phyloP scores from a whole-genome alignment of 106 monocot species.

The Gastrodia elata region DNA sequence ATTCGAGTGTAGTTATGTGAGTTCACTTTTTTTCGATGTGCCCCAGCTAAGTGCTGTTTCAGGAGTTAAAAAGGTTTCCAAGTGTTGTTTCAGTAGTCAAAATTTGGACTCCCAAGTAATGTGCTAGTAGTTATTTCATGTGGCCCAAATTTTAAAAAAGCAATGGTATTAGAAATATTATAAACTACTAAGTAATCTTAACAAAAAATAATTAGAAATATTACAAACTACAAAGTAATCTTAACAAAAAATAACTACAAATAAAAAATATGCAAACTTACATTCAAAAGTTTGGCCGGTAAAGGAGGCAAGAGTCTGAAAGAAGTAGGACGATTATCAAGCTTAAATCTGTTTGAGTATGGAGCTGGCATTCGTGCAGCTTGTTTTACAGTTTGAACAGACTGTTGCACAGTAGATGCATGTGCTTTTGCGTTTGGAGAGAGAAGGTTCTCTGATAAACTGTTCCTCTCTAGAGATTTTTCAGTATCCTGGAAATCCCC shows the following conservation, averaged over 20 bases:
- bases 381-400: constrained; percentile 19
- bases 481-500: constrained; percentile 17
- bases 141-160: background rate
- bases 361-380: constrained; percentile 16
- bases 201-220: background rate
- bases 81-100: too few species aligned
- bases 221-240: too few species aligned
- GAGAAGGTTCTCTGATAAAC: constrained; percentile 16
- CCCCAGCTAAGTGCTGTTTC: too few species aligned
- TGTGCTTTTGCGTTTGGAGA: constrained; percentile 21
- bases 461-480: constrained; percentile 22
- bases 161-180: background rate
- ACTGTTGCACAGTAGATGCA: constrained; percentile 13
- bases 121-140: background rate
- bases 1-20: too few species aligned
- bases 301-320: constrained; percentile 86
- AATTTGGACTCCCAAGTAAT: background rate
- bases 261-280: constrained; percentile 29
- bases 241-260: background rate
- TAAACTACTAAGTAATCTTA: background rate
- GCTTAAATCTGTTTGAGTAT: constrained; percentile 43
- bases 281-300: constrained; percentile 61
- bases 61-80: too few species aligned
- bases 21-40: too few species aligned
- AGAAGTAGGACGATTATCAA: constrained; percentile 66